Evolutionary conservation across 2,329 filamentous ascomycete species (phyloP), one percentile per base, ranked within the genome.

Genomic region (Gnomoniopsis smithogilvyi): DNA sequence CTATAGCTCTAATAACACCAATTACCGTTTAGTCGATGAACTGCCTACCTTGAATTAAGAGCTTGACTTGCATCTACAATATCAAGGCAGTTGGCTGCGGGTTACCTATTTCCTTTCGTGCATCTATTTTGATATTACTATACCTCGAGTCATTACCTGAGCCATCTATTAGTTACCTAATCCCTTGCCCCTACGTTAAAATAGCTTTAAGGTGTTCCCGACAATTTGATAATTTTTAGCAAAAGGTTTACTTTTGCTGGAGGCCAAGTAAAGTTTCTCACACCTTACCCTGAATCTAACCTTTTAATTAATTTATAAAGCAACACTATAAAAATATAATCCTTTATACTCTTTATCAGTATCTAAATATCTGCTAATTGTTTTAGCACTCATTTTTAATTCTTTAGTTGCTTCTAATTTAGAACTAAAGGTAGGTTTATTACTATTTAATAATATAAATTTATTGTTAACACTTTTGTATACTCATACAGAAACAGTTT

Each of bases 201-300:
- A 50, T 33, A n/a, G 19, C 33, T 50, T 50, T 50, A 33, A 33
- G 47, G 3, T 33, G 11, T 50, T 50, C 47, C 47, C 30, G 47
- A 15, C 47, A 50, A 50, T 50, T 50, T 50, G 47, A 50, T 33
- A n/a, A 33, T 50, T 50, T 50, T 17, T 8, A 33, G 22, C 47
- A 8, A 33, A 30, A 33, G 24, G 47, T 33, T 33, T n/a, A 14
- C 24, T 50, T 50, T n/a, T 43, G 12, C 11, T 14, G 15, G 38
- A n/a, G 38, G 38, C 38, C 38, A 15, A 14, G 11, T 43, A 46
- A n/a, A 36, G 34, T 36, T 36, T 36, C 34, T 36, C 34, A 36
- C 34, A 36, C 34, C 34, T 36, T 36, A 36, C 34, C 17, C 19
- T 21, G 41, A 63, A 59, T 33, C 62, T 30, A 30, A 30, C 26